Evolutionary conservation across 345 rosid genomes (phyloP), one percentile per base, ranked within the genome.

Genomic region (Rhodamnia argentea): DNA sequence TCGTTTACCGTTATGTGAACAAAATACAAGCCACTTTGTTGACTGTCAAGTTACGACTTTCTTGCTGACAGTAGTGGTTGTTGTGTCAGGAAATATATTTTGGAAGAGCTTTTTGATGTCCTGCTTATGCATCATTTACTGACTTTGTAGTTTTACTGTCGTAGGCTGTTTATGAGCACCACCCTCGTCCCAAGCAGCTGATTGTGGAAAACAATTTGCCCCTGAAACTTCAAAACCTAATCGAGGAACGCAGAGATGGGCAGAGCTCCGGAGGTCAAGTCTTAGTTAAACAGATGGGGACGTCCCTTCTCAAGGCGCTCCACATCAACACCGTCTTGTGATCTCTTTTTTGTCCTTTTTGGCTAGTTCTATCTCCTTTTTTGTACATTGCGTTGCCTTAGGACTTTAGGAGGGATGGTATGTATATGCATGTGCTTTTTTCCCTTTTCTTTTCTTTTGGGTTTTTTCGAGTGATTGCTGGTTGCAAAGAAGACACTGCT

Each of bases 111-210:
- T 70, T 23, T 83, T 44, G 32, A 40, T 23, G 64, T 44, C 52
- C 70, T 59, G 50, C 76, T 32, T 37, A 52, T 59, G 83, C 42
- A 27, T 78, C 24, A 32, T 52, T 42, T 37, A 70, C 78, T 37
- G 78, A 70, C 47, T 70, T 2, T 24, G 54, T 50, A 29, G 10
- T 54, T 55, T 18, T 76, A 24, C 82, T 70, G 15, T 85, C 70
- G 75, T 90, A 97, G 99, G 95, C 99, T 82, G 99, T 97, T 24
- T 97, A 97, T 70, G 99, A 97, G 96, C 99, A 96, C 88, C 99
- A 97, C 87, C 99, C 99, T 10, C 93, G 95, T 57, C 99, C 99
- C 32, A 97, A 97, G 86, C 99, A 97, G 85, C 89, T 97, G 93
- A 97, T 97, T 8, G 97, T 97, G 86, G 99, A 97, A 95, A 97